Evolutionary conservation across 345 rosid species (phyloP), one percentile per base, ranked within the genome.

Genomic region (Populus nigra): DNA sequence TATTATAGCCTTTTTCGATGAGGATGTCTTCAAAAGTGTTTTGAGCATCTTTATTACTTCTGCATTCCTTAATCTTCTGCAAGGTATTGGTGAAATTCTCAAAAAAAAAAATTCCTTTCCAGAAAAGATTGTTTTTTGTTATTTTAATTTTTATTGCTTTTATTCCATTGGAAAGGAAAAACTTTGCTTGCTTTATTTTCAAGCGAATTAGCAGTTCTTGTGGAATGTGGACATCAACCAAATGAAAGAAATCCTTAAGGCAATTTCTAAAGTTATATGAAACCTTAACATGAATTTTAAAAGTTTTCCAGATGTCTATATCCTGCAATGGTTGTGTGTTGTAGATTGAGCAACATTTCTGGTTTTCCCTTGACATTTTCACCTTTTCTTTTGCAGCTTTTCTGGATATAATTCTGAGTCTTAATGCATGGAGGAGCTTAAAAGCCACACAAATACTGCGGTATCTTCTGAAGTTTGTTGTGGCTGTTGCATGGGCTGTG

Each of bases 401-500:
- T 67, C 82, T 96, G 85, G 98, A 96, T 65, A 78, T 96, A 79
- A 85, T 96, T 80, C 94, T 96, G 65, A 94, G 92, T 83, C 74
- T 92, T 82, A 85, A 82, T 78, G 99, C 97, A 47, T 96, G 99
- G 98, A 89, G 83, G 74, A 88, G 91, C 88, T 88, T 96, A 78
- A 92, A 92, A 75, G 77, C 75, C 72, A 85, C 91, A 29, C 99
- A 96, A 78, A 91, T 91, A 79, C 41, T 94, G 55, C 93, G 98
- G 5, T 94, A 91, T 82, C 78, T 93, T 84, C 79, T 91, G 80
- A 96, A 96, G 78, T 89, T 92, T 80, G 84, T 80, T 4, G 86
- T 90, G 73, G 97, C 99, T 39, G 95, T 94, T 80, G 79, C 80
- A 68, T 96, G 99, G 98, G 93, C 94, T 9, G 87, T 96, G 49